A percentile compares a stretch with the other conserved stretches of the same genome.
phyloP scores from a whole-genome alignment of 257 asterid species.

The Solanum bulbocastanum region DNA sequence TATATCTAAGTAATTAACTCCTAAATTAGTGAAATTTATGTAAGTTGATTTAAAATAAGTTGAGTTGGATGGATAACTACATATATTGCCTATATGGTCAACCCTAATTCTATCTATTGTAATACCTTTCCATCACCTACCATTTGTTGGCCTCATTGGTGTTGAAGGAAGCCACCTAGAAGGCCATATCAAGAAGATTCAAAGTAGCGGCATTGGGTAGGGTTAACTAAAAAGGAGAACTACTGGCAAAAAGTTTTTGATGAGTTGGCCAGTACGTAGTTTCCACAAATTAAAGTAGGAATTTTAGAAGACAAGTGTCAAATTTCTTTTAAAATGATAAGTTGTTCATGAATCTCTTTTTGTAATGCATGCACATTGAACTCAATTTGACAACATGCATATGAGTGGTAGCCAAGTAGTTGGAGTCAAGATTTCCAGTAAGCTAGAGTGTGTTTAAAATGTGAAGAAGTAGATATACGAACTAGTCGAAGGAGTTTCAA shows the following conservation, averaged over 20 bases:
- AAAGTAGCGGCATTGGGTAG: not conserved
- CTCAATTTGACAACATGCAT: not conserved
- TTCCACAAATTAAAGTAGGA: not conserved
- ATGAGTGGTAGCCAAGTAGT: not conserved
- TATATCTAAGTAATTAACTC: too few species aligned
- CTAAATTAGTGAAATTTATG: too few species aligned
- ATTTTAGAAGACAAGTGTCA: not conserved
- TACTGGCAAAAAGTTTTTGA: not conserved
- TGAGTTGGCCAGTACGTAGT: not conserved
- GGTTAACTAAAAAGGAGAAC: not conserved
- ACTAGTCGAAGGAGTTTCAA: too few species aligned
- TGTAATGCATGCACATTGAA: not conserved
- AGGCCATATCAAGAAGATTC: not conserved
- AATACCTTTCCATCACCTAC: not conserved
- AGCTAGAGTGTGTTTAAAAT: too few species aligned
- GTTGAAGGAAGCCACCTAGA: not conserved
- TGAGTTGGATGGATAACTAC: not conserved
- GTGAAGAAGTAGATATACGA: too few species aligned
- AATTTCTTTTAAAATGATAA: not conserved
- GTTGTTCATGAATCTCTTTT: not conserved
- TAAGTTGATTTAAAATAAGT: too few species aligned
- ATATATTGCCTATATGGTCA: not conserved
- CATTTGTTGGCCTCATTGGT: not conserved
- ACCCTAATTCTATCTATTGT: not conserved
- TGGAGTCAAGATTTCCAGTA: too few species aligned